Evolutionary conservation across 768 basidiomycete species (phyloP).

Genomic region (Mycena galericulata): DNA sequence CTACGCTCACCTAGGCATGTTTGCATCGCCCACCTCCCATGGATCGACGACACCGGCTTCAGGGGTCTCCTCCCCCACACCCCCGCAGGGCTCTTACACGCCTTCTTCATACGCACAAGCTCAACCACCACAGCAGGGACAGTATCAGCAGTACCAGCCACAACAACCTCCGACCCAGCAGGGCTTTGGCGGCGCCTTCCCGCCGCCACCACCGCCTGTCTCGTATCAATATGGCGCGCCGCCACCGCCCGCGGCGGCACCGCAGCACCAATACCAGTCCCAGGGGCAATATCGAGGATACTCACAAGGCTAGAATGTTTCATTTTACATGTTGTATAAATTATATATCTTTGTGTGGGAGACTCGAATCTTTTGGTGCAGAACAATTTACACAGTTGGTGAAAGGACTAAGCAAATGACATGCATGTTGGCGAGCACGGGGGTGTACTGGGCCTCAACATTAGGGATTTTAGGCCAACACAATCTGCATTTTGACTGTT

Average conservation of each 20-base stretch:
- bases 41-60: slow-evolving; percentile 1
- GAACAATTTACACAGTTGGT: too few relatives aligned
- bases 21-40: slow-evolving; percentile 33
- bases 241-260: slow-evolving; percentile 9
- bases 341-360: too few relatives aligned
- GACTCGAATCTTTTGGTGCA: too few relatives aligned
- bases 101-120: slow-evolving; percentile 22
- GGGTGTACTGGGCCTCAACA: too few relatives aligned
- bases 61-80: slow-evolving; percentile 28
- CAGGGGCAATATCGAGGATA: slow-evolving; percentile 34
- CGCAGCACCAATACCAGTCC: slow-evolving; percentile 32
- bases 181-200: slow-evolving; percentile 17
- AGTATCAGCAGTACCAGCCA: slow-evolving; percentile 25
- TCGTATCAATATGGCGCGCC: slow-evolving; percentile 29
- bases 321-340: neutral
- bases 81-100: slow-evolving; percentile 17
- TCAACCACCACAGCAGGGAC: slow-evolving; percentile 37
- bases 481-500: too few relatives aligned
- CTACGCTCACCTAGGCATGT: slow-evolving; percentile 52
- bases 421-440: too few relatives aligned
- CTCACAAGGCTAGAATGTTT: slow-evolving; percentile 17
- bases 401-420: too few relatives aligned
- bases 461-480: too few relatives aligned
- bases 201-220: slow-evolving; percentile 20
- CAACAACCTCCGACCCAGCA: slow-evolving; percentile 30